Evolutionary conservation across 2,329 filamentous ascomycete genomes (phyloP), one percentile per base, ranked within the genome.

Genomic region (Ophiostoma quercus): DNA sequence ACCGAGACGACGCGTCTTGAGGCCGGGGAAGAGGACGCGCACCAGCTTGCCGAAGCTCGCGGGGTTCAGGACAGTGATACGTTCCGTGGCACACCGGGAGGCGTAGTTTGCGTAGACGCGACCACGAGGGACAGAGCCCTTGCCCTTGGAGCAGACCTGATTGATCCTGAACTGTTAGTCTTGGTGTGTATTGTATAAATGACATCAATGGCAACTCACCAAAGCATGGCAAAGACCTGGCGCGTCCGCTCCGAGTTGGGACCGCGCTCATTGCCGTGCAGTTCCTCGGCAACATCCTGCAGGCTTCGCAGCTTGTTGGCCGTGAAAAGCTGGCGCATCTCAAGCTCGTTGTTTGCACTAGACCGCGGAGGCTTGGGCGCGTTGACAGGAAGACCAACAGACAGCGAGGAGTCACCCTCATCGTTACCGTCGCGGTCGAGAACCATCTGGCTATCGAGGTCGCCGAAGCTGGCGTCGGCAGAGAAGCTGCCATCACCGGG

Each of bases 31-130:
- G 68, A 99, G 90, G 54, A 99, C 94, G 41, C 95, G 89, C 43
- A 99, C 95, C 62, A 99, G 87, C 79, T 99, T 99, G 70, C 95
- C 95, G 79, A 99, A 99, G 37, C 94, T 98, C 11, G 95, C 95
- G 60, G 95, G 95, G 77, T 99, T 99, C 70, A 99, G 81, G 11
- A 97, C 94, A 0, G 95, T 96, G 54, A 98, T 96, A 76, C 94
- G 88, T 77, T 98, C 94, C 5, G 90, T 96, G 62, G 92, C 94
- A 79, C 95, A 99, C 73, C 92, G 88, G 34, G 92, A 93, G 66
- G 94, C 95, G 79, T 99, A 99, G 78, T 94, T 94, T 71, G 94
- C 92, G 79, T 98, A 99, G 1, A 99, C 95, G 71, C 94, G 87
- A 73, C 95, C 95, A 75, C 95, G 86, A 7, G 95, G 93, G 0